These are phyloP conservation scores for Fomes fomentarius DNA, from an alignment of 1,284 basidiomycete genomes.

Conservation along the genomic window DNA sequence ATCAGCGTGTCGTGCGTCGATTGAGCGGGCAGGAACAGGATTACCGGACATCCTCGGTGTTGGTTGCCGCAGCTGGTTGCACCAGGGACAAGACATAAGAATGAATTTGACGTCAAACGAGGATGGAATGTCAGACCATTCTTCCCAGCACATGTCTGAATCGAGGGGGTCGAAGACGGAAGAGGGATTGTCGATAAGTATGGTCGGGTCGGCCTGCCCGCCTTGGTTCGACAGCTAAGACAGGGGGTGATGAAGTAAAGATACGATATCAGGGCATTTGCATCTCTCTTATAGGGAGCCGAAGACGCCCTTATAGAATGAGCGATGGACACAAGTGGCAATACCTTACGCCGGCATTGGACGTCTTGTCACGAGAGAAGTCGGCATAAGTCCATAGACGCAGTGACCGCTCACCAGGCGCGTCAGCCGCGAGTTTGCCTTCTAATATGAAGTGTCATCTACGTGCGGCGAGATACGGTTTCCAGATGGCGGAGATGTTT, in stretches of 20 bases:
- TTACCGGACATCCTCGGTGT: conserved; percentile 65
- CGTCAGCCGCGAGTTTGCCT: conserved; percentile 10
- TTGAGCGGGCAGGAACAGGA: conserved; percentile 15
- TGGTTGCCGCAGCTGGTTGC: conserved; percentile 59
- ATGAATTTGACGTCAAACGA: not conserved
- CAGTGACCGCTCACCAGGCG: conserved; percentile 12
- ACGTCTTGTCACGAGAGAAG: conserved; percentile 21
- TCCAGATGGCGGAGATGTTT: conserved; percentile 14
- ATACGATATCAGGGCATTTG: conserved; percentile 6
- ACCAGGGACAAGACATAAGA: not conserved
- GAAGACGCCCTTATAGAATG: conserved; percentile 10
- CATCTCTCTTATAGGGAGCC: conserved; percentile 16
- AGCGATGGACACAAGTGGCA: conserved; percentile 17
- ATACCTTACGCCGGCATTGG: conserved; percentile 16
- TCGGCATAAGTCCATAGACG: conserved; percentile 9
- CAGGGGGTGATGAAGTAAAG: conserved; percentile 17
- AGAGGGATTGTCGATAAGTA: not conserved
- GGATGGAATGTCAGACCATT: conserved; percentile 39
- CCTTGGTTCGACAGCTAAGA: conserved; percentile 1
- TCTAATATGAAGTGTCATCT: conserved; percentile 10
- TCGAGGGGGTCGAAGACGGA: not conserved
- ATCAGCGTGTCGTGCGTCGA: not conserved
- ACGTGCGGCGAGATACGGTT: conserved; percentile 21
- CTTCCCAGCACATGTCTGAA: conserved; percentile 44
- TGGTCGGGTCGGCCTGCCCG: not conserved